Percentiles rank a stretch among this genome's conserved stretches.
phyloP scores from a whole-genome alignment of 805 yeast genomes.

The Candida qinlingensis region DNA sequence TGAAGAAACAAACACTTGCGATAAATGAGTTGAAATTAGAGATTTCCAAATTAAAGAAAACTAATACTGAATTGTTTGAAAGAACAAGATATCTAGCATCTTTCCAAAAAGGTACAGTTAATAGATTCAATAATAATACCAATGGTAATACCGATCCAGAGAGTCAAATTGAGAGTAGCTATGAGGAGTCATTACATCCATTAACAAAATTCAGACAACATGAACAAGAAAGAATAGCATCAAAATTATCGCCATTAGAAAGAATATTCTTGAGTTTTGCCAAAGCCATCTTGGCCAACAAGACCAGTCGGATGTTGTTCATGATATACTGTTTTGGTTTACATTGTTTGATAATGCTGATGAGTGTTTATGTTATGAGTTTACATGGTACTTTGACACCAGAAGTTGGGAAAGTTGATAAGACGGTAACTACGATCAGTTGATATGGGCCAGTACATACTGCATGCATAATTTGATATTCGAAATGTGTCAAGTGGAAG shows the following conservation, averaged over 20 bases:
- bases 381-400: conserved; percentile 40
- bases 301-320: conserved; percentile 66
- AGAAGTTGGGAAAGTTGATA: conserved; percentile 28
- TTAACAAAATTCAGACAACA: conserved; percentile 73
- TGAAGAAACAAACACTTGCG: conserved; percentile 49
- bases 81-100: conserved; percentile 63
- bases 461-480: neutral
- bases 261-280: conserved; percentile 70
- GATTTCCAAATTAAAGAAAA: conserved; percentile 56
- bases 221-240: conserved; percentile 70
- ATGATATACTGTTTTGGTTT: conserved; percentile 68
- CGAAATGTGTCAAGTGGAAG: no score
- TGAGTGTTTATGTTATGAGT: conserved; percentile 51
- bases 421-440: conserved; percentile 2
- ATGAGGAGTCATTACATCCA: conserved; percentile 78
- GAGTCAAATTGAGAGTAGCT: conserved; percentile 52
- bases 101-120: conserved; percentile 26
- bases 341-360: conserved; percentile 66
- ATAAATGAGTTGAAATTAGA: conserved; percentile 62
- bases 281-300: conserved; percentile 67
- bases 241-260: conserved; percentile 72
- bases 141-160: conserved; percentile 39
- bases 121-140: conserved; percentile 14
- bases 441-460: neutral
- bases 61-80: conserved; percentile 77